A percentile compares a stretch with the other conserved stretches of the same genome.
Evolutionary conservation across 805 yeast species (phyloP).

Genomic region (Schizosaccharomyces osmophilus): DNA sequence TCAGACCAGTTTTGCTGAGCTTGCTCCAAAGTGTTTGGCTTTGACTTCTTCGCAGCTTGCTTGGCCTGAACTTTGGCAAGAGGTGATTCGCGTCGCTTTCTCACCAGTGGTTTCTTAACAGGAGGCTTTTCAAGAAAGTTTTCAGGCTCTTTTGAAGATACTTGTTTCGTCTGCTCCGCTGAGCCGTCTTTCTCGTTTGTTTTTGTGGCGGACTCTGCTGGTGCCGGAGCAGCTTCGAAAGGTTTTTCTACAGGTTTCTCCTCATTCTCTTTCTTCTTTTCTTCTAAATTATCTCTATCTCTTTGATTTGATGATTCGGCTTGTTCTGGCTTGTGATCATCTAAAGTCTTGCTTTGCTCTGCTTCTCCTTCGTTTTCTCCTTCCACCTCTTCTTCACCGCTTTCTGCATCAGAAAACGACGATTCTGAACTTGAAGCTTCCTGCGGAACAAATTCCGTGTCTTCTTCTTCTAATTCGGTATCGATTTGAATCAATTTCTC

Average conservation of each 20-base stretch:
- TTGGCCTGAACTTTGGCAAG: not conserved
- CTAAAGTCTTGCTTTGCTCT: not conserved
- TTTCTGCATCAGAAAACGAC: not conserved
- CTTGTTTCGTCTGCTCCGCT: not conserved
- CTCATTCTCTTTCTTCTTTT: not conserved
- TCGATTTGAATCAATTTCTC: not conserved
- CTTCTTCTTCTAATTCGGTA: not conserved
- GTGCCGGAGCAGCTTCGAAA: not conserved
- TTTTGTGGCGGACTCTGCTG: too few species aligned
- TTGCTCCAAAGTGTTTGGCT: constrained; percentile 76
- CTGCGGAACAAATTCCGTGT: not conserved
- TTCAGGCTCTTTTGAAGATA: not conserved
- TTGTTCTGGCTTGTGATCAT: not conserved
- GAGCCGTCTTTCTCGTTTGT: too few species aligned
- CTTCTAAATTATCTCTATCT: not conserved
- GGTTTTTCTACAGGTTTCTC: not conserved
- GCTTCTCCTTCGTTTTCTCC: not conserved
- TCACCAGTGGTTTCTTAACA: not conserved
- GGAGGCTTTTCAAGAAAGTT: not conserved
- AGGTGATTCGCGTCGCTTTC: not conserved
- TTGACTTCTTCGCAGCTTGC: constrained; percentile 27
- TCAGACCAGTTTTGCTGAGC: constrained; percentile 86
- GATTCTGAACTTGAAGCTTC: not conserved
- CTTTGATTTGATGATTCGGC: not conserved
- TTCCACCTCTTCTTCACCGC: not conserved